These are phyloP conservation scores for Asterochloris sp. DNA, from an alignment of 139 green algal species.

Conservation along the genomic window DNA sequence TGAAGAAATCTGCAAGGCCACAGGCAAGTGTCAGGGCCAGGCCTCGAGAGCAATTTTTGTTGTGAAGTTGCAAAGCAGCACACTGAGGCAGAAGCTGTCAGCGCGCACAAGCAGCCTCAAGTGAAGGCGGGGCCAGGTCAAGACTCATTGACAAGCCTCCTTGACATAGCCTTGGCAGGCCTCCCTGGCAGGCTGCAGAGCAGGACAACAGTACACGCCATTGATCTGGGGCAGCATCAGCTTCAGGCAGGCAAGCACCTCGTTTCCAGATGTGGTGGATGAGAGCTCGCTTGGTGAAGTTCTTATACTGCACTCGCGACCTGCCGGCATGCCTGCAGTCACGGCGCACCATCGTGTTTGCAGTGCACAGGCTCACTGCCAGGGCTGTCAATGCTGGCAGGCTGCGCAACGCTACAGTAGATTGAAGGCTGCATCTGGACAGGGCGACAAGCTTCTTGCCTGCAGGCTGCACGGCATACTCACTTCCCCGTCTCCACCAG, in stretches of 20 bases:
- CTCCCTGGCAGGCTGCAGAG: neutral
- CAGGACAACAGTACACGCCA: neutral
- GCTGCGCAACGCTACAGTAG: neutral
- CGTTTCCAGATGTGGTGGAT: conserved; percentile 35
- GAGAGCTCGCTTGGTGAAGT: conserved; percentile 16
- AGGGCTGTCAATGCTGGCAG: neutral
- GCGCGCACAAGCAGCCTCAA: too few species aligned
- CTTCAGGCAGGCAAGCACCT: conserved; percentile 41
- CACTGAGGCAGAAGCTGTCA: neutral
- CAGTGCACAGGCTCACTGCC: neutral
- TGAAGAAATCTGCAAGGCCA: conserved; percentile 29
- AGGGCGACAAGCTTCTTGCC: too few species aligned
- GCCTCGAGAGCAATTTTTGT: neutral
- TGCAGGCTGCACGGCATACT: neutral
- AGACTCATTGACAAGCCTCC: neutral
- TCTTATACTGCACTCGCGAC: conserved; percentile 21
- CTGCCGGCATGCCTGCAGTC: conserved; percentile 19
- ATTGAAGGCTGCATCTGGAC: neutral
- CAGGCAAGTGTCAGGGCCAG: neutral
- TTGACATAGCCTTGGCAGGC: too few species aligned
- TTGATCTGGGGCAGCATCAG: neutral
- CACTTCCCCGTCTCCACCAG: conserved; percentile 48
- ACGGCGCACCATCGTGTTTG: neutral
- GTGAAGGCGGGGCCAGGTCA: neutral
- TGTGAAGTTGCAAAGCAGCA: neutral